phyloP scores from a whole-genome alignment of 768 basidiomycete species.

The Hypsizygus marmoreus region DNA sequence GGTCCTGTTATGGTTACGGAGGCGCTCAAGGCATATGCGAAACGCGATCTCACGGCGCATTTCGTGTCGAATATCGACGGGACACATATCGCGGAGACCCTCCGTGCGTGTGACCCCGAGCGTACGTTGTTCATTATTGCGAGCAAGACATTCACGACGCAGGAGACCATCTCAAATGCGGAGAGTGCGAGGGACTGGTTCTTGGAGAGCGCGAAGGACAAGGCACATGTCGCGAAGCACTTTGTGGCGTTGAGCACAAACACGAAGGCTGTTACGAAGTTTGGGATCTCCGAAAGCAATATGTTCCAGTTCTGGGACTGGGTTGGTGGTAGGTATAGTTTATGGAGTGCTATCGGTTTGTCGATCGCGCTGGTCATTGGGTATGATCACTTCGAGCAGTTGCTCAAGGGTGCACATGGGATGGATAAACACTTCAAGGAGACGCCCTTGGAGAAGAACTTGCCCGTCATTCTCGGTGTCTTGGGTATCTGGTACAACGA shows the following conservation, averaged over 20 bases:
- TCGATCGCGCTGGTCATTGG: conserved; percentile 93
- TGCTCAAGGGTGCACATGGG: conserved; percentile 90
- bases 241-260: conserved; percentile 99
- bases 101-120: conserved; percentile 82
- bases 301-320: conserved; percentile 99
- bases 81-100: conserved; percentile 91
- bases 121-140: conserved; percentile 97
- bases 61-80: conserved; percentile 99
- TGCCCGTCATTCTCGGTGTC: conserved; percentile 88
- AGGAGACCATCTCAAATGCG: conserved; percentile 99
- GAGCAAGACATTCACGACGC: conserved; percentile 99
- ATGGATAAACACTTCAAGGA: conserved; percentile 98
- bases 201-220: conserved; percentile 79
- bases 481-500: conserved; percentile 99
- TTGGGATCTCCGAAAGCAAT: conserved; percentile 88
- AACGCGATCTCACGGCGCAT: conserved; percentile 82
- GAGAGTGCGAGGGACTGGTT: conserved; percentile 95
- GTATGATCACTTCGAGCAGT: conserved; percentile 88
- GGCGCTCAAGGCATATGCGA: conserved; percentile 90
- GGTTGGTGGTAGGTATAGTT: conserved; percentile 97
- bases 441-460: conserved; percentile 83
- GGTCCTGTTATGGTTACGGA: conserved; percentile 99
- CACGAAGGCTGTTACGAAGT: conserved; percentile 87
- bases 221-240: conserved; percentile 95
- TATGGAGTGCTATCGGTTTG: conserved; percentile 98